A percentile compares a stretch with the other conserved stretches of the same genome.
Evolutionary conservation across 768 basidiomycete species (phyloP).

Genomic region (Leccinum barrowsii): DNA sequence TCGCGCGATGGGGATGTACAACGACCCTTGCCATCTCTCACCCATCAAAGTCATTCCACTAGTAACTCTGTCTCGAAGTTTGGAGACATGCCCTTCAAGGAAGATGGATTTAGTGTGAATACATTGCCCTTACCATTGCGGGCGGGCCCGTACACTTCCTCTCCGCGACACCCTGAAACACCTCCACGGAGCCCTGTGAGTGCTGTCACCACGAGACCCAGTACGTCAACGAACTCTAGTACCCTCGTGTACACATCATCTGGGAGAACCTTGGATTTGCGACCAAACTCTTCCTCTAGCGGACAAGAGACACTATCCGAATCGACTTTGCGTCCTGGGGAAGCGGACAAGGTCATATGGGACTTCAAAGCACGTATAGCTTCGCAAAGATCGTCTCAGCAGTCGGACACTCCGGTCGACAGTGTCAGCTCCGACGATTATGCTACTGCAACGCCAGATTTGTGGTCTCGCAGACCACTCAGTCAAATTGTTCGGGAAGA

Average conservation of each 20-base stretch:
- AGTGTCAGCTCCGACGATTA: constrained; percentile 27
- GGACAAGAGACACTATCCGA: constrained; percentile 33
- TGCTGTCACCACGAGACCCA: constrained; percentile 42
- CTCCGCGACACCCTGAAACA: constrained; percentile 36
- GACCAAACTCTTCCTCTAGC: constrained; percentile 25
- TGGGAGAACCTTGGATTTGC: constrained; percentile 25
- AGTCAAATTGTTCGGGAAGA: constrained; percentile 28
- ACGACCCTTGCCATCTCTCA: constrained; percentile 23
- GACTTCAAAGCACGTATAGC: constrained; percentile 22
- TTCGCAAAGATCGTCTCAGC: constrained; percentile 15
- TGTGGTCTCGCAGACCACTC: constrained; percentile 32
- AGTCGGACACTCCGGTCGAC: constrained; percentile 18
- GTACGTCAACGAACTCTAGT: constrained; percentile 32
- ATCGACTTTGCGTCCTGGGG: constrained; percentile 32
- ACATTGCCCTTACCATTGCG: constrained; percentile 26
- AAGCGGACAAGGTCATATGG: constrained; percentile 30
- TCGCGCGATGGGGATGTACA: constrained; percentile 30
- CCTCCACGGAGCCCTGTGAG: constrained; percentile 66
- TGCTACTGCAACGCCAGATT: constrained; percentile 26
- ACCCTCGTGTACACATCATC: constrained; percentile 26
- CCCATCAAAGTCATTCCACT: constrained; percentile 27
- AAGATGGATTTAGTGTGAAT: constrained; percentile 26
- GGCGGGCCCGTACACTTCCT: constrained; percentile 25
- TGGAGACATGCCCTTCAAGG: constrained; percentile 29
- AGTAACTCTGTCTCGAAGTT: constrained; percentile 29